Conservation (phyloP, 2,329 filamentous ascomycete genomes). For the Grosmannia huntii region DNA sequence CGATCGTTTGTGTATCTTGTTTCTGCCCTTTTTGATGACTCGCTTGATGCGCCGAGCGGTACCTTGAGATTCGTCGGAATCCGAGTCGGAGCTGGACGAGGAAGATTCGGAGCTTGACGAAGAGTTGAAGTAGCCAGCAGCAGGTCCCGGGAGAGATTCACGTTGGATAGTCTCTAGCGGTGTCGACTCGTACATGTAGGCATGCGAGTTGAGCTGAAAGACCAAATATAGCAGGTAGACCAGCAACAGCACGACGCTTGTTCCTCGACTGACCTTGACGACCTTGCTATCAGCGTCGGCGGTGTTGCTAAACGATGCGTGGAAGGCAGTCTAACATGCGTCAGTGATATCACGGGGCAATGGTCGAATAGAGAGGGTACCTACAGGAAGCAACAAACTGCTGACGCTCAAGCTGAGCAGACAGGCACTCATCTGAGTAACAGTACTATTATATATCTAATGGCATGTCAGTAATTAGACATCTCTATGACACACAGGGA, state of each 20-base stretch:
- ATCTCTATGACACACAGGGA: not conserved
- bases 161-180: conserved; percentile 50
- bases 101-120: conserved; percentile 31
- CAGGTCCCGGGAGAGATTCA: conserved; percentile 55
- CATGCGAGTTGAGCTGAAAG: conserved; percentile 63
- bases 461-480: conserved; percentile 1
- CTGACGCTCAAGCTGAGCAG: conserved; percentile 51
- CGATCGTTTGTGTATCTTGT: conserved; percentile 40
- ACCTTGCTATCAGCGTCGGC: conserved; percentile 46
- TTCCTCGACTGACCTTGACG: conserved; percentile 63
- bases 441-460: conserved; percentile 56
- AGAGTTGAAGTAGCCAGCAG: conserved; percentile 50
- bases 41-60: conserved; percentile 52
- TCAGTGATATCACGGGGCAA: not conserved
- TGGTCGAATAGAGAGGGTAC: not conserved
- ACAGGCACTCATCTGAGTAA: conserved; percentile 62
- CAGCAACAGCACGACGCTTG: conserved; percentile 59
- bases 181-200: conserved; percentile 55
- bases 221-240: conserved; percentile 63
- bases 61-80: conserved; percentile 25
- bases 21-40: conserved; percentile 42
- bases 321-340: conserved; percentile 34
- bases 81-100: conserved; percentile 45
- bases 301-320: conserved; percentile 54
- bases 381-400: conserved; percentile 17